Evolutionary conservation across 1,284 basidiomycete genomes (phyloP), one percentile per base, ranked within the genome.

Genomic region (Ustilago nuda): DNA sequence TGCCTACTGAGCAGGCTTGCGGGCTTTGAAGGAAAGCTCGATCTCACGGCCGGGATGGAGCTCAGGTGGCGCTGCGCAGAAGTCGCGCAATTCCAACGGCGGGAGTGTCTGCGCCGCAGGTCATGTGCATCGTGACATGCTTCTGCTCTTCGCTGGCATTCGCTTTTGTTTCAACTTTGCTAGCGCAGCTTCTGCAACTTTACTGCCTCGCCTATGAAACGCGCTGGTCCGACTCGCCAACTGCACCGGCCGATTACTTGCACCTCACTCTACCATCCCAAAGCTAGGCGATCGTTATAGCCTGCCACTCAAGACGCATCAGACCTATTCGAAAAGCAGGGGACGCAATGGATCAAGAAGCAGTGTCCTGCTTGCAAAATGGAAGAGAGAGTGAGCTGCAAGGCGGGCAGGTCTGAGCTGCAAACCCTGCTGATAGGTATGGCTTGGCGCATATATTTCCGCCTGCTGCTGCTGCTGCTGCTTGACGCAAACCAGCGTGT

Each of bases 401-500:
- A 41, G 23, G 32, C 45, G 43, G 61, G 39, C n/a, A 15, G 36
- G 33, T 19, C 51, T 33, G 45, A 50, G 58, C 52, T 55, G 54
- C 65, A 43, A n/a, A 37, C 51, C 52, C 59, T 56, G 19, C 19
- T 36, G 11, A 39, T 51, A 37, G 66, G 61, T 53, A 59, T 58
- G 50, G 51, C 66, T 62, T 63, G 66, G 66, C 66, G 66, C 66
- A 58, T 62, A 43, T 51, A 51, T 61, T 52, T 32, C 36, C 53
- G 53, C 15, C 43, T 45, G 43, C 43, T 45, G n/a, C 19, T 45
- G n/a, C 53, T 36, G 8, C 43, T 45, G 43, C 43, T 45, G n/a
- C 19, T 45, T 45, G 43, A 45, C 43, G 43, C 43, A 45, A 45
- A 19, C 11, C n/a, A 45, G 43, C 43, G 43, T 45, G 43, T 36